Base-by-base conservation (phyloP, 2,329 filamentous ascomycete species). In the Fusarium keratoplasticum region DNA sequence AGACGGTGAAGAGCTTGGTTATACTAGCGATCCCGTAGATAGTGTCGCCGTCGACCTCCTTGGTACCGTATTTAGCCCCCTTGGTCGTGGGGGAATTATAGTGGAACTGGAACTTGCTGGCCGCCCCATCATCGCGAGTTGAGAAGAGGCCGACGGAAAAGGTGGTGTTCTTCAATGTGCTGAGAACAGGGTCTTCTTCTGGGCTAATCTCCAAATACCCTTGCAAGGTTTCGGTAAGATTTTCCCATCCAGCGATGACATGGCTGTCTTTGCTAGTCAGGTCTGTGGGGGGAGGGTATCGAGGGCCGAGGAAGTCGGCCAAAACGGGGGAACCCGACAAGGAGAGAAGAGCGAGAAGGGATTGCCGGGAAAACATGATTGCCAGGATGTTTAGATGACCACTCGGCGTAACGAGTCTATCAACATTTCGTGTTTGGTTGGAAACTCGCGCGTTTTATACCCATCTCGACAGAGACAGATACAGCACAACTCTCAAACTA, bases 1-100 rank as follows among this genome's bases (percentile, higher is more conserved):
- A 79, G 20, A 84, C 80, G 0, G 84, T 85, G 71, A 82, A 83
- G 20, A 85, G 65, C 67, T 86, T 87, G 2, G 83, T 85, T 31
- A 84, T 62, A 57, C 84, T 86, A 1, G 81, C 84, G 18, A 86
- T 78, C 11, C 85, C 82, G 70, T 85, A 86, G 3, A 86, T 80
- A 0, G 82, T 85, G 65, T 87, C 77, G 9, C 80, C 79, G 35
- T 83, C 80, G 5, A 87, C 79, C 2, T 75, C 75, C 10, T 57
- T 61, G 3, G 67, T 61, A 47, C 77, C 70, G 16, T 47, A 47
- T 5, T 67, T 55, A 13, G 63, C 57, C 9, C 47, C 57, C n/a
- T 66, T 58, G 6, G 58, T 38, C 7, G 42, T n/a, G 10, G 42
- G 35, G 5, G 67, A 64, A 6, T 57, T 69, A 63, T 73, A 55